Evolutionary conservation across 2,329 filamentous ascomycete genomes (phyloP).

Genomic region (Akanthomyces lecanii): DNA sequence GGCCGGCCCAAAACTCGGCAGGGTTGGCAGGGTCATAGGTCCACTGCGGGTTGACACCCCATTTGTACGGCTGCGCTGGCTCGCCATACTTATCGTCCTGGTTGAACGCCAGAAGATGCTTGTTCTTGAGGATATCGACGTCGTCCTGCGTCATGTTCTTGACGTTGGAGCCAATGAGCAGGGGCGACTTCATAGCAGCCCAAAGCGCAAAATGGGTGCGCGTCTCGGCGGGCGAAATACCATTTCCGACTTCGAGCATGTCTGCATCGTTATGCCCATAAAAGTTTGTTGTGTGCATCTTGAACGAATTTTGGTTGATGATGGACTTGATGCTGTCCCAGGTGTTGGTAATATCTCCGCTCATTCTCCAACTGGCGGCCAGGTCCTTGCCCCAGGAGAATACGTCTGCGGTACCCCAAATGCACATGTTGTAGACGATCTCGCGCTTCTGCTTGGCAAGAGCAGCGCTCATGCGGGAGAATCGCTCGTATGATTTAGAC

Average conservation of each 20-base stretch:
- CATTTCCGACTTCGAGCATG: slow-evolving; percentile 50
- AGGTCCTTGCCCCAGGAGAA: slow-evolving; percentile 45
- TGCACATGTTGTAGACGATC: slow-evolving; percentile 50
- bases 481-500: slow-evolving; percentile 45
- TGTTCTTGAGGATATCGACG: slow-evolving; percentile 40
- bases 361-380: slow-evolving; percentile 45
- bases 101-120: slow-evolving; percentile 37
- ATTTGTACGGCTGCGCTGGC: slow-evolving; percentile 42
- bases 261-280: slow-evolving; percentile 49
- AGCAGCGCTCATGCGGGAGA: slow-evolving; percentile 48
- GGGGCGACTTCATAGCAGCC: slow-evolving; percentile 46
- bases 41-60: slow-evolving; percentile 46
- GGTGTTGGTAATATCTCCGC: slow-evolving; percentile 36
- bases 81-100: slow-evolving; percentile 41
- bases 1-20: slow-evolving; percentile 47
- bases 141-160: slow-evolving; percentile 32
- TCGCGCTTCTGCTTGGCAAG: slow-evolving; percentile 39
- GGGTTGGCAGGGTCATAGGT: slow-evolving; percentile 45
- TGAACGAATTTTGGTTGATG: slow-evolving; percentile 46
- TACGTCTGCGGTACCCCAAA: slow-evolving; percentile 50
- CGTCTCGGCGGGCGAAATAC: slow-evolving; percentile 41
- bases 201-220: slow-evolving; percentile 49
- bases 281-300: slow-evolving; percentile 41
- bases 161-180: slow-evolving; percentile 45
- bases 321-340: slow-evolving; percentile 37